Conservation (phyloP, 768 basidiomycete genomes). For the Cubamyces lactineus region DNA sequence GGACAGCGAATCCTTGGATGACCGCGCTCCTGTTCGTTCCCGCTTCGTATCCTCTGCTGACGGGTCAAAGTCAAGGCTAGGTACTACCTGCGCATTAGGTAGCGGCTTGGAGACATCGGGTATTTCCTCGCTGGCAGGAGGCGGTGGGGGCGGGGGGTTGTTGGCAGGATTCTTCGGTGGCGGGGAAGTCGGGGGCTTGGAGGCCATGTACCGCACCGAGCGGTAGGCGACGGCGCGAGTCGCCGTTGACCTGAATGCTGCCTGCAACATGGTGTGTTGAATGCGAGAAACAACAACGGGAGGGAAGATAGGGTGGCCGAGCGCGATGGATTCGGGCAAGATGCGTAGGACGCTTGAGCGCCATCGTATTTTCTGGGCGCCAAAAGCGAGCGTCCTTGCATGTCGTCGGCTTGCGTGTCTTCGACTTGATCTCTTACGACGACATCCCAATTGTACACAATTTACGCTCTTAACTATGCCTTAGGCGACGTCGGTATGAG, state of each 20-base stretch:
- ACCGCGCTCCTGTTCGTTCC: constrained; percentile 73
- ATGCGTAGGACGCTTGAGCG: background rate
- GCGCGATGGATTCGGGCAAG: background rate
- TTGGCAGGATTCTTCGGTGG: constrained; percentile 18
- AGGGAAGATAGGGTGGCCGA: background rate
- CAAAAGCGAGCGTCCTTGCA: background rate
- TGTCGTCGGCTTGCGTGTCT: background rate
- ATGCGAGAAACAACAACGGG: constrained; percentile 2
- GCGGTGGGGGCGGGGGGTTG: constrained; percentile 18
- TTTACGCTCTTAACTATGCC: no score
- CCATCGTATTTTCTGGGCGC: constrained; percentile 13
- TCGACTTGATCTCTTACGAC: background rate
- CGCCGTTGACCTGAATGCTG: constrained; percentile 18
- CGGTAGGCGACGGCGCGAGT: constrained; percentile 14
- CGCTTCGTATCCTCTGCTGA: constrained; percentile 46
- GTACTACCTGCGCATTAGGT: constrained; percentile 14
- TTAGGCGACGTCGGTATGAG: no score
- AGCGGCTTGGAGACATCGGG: constrained; percentile 15
- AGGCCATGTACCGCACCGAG: constrained; percentile 26
- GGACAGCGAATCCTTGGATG: constrained; percentile 77
- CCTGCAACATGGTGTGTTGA: constrained; percentile 15
- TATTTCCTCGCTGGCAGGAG: constrained; percentile 10
- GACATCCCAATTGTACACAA: no score
- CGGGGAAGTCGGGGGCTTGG: constrained; percentile 12
- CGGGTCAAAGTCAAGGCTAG: constrained; percentile 28